Conservation (phyloP, 2,329 filamentous ascomycete species). For the Trichoderma brevicompactum region DNA sequence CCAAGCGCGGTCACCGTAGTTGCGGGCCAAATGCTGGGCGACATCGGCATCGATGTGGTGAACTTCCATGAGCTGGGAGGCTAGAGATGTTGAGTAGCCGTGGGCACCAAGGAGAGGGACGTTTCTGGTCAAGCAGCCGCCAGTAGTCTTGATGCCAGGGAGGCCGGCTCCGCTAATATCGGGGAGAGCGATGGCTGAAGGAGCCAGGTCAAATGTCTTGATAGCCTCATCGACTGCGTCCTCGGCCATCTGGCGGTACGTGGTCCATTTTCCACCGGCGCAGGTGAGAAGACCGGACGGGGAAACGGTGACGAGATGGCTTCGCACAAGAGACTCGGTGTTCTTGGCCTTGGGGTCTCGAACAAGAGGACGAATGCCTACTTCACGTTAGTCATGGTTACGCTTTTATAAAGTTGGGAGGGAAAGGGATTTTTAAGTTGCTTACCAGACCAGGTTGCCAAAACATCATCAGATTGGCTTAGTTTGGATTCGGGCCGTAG, state of each 20-base stretch:
- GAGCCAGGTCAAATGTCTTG: conserved; percentile 63
- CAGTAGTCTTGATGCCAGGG: conserved; percentile 58
- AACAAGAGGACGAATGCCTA: conserved; percentile 74
- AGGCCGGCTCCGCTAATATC: conserved; percentile 68
- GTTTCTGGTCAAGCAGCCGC: conserved; percentile 73
- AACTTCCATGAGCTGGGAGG: conserved; percentile 45
- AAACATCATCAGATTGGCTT: conserved; percentile 74
- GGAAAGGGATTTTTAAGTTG: conserved; percentile 21
- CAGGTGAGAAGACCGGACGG: conserved; percentile 77
- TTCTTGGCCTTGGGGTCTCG: conserved; percentile 80
- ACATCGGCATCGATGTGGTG: conserved; percentile 44
- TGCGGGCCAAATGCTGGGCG: conserved; percentile 49
- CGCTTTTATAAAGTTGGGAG: neutral
- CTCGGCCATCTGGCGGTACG: conserved; percentile 86
- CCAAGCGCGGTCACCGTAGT: conserved; percentile 66
- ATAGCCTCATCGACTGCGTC: conserved; percentile 82
- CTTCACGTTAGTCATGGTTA: conserved; percentile 31
- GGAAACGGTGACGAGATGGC: conserved; percentile 77
- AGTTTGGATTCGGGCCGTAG: conserved; percentile 76
- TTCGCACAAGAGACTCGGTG: conserved; percentile 81
- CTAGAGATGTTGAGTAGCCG: conserved; percentile 56
- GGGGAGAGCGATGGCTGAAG: conserved; percentile 58
- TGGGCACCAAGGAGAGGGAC: conserved; percentile 77
- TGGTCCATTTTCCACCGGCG: conserved; percentile 86
- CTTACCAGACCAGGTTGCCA: conserved; percentile 79